Conservation (phyloP, 176 grass and related monocot species). For the Oryza officinalis region DNA sequence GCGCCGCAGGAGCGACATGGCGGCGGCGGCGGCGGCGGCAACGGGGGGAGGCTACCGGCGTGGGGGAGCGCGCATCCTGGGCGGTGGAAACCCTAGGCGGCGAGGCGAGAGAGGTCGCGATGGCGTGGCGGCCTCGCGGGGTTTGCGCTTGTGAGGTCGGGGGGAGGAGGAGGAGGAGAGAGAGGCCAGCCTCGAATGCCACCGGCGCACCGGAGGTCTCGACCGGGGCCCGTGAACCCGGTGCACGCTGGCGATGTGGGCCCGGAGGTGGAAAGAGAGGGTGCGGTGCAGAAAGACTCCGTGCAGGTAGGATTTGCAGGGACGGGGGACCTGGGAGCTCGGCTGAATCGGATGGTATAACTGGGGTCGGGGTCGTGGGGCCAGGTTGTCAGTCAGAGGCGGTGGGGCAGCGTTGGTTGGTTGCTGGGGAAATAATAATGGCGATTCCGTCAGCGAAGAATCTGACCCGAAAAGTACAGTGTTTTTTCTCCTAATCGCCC, state of each 20-base stretch:
- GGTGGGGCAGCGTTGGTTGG: neutral
- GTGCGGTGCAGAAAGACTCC: neutral
- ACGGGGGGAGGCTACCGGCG: slow-evolving; percentile 34
- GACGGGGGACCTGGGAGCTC: neutral
- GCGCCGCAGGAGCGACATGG: slow-evolving; percentile 78
- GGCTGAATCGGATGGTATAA: neutral
- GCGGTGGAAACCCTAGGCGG: slow-evolving; percentile 38
- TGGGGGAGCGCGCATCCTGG: slow-evolving; percentile 26
- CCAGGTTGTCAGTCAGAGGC: neutral
- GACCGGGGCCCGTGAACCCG: slow-evolving; percentile 2
- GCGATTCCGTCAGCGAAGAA: neutral
- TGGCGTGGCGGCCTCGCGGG: slow-evolving; percentile 33
- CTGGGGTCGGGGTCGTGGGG: neutral
- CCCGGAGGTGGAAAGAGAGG: neutral
- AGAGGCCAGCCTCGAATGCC: neutral
- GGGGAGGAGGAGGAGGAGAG: neutral
- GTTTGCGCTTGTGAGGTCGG: slow-evolving; percentile 37
- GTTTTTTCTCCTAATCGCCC: neutral
- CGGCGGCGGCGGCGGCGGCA: neutral
- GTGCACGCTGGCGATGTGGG: neutral
- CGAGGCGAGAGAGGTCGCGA: slow-evolving; percentile 23
- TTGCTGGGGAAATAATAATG: neutral
- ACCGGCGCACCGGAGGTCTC: slow-evolving; percentile 23
- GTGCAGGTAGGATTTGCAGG: neutral
- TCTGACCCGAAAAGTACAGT: neutral